phyloP scores from a whole-genome alignment of 169 alveolate genomes.

The Miamiensis avidus region DNA sequence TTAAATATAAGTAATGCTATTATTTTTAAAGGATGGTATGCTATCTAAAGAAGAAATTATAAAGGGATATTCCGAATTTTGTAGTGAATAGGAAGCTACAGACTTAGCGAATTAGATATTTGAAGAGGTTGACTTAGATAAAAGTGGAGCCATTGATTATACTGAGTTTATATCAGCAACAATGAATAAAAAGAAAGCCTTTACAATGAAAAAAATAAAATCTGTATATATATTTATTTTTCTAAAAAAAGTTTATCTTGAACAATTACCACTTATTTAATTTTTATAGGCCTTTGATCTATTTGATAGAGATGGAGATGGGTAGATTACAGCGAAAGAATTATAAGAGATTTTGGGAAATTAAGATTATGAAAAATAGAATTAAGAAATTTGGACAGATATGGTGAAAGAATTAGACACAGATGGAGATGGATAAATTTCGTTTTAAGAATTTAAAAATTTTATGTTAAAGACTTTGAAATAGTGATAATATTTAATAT shows the following conservation, averaged over 20 bases:
- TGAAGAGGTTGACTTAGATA: constrained; percentile 50
- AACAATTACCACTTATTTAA: too few species aligned
- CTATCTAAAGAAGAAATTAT: constrained; percentile 40
- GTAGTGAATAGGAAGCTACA: not conserved
- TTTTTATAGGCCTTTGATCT: constrained; percentile 36
- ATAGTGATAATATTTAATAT: too few species aligned
- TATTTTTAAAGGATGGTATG: constrained; percentile 32
- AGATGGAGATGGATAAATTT: constrained; percentile 43
- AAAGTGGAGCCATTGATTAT: constrained; percentile 54
- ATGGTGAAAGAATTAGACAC: constrained; percentile 25
- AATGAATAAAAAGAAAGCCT: constrained; percentile 44
- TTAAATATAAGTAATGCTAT: not conserved
- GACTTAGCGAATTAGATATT: constrained; percentile 47
- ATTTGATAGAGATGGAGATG: constrained; percentile 46
- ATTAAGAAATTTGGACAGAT: not conserved
- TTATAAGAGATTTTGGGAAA: constrained; percentile 23
- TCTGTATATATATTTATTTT: not conserved
- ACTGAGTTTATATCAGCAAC: constrained; percentile 56
- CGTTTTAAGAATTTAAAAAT: constrained; percentile 26
- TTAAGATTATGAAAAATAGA: not conserved
- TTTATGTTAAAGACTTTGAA: too few species aligned
- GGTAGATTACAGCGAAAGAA: constrained; percentile 43
- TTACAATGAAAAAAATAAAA: constrained; percentile 17
- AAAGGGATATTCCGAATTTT: constrained; percentile 26
- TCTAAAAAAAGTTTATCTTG: too few species aligned